Evolutionary conservation across 1,284 basidiomycete genomes (phyloP).

Genomic region (Athelia psychrophila): DNA sequence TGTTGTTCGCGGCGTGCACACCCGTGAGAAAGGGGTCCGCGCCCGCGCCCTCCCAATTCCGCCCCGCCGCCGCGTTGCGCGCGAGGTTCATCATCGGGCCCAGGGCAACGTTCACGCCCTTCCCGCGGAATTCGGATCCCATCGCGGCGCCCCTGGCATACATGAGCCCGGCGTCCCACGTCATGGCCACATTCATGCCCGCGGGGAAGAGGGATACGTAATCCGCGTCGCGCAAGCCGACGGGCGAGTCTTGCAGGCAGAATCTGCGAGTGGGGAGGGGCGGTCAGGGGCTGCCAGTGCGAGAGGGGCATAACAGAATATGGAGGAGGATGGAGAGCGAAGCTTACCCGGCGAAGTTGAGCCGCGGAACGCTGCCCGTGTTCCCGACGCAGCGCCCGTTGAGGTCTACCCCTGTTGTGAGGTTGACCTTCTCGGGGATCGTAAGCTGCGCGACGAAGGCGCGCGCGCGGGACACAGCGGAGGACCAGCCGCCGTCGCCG

Average conservation of each 20-base stretch:
- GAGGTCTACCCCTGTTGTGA: conserved; percentile 23
- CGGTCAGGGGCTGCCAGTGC: too few relatives aligned
- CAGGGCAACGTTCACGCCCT: conserved; percentile 43
- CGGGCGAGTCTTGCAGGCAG: conserved; percentile 32
- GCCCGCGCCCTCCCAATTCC: conserved; percentile 50
- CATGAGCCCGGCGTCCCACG: conserved; percentile 33
- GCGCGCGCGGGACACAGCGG: background rate
- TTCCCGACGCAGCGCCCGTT: conserved; percentile 46
- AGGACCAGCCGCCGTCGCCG: conserved; percentile 1
- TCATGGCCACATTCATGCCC: conserved; percentile 20
- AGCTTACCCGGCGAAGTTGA: conserved; percentile 11
- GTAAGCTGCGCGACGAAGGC: conserved; percentile 3
- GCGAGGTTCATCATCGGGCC: conserved; percentile 29
- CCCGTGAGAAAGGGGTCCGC: conserved; percentile 41
- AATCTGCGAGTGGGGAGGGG: too few relatives aligned
- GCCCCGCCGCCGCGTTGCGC: conserved; percentile 27
- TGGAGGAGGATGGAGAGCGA: too few relatives aligned
- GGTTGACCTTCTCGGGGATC: conserved; percentile 22
- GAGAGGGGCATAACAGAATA: too few relatives aligned
- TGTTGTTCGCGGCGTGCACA: conserved; percentile 38
- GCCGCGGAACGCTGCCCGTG: conserved; percentile 24
- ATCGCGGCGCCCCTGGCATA: conserved; percentile 44
- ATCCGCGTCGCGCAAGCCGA: conserved; percentile 22
- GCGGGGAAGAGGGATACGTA: conserved; percentile 12
- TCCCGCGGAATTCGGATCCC: conserved; percentile 47